Evolutionary conservation across 1,139 yeast species (phyloP).

Genomic region (Yamadazyma buinensis): DNA sequence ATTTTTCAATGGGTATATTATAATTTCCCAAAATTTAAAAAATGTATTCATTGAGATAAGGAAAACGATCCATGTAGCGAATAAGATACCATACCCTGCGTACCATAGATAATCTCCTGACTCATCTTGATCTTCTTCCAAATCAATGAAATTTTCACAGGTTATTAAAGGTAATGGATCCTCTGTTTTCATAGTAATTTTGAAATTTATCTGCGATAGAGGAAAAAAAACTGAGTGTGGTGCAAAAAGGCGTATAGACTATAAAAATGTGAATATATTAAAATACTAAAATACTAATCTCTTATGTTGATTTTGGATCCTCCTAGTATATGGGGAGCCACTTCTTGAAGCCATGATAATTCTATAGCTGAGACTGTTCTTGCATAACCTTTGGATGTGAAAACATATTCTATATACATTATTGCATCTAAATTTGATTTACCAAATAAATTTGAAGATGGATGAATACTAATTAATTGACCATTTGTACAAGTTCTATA

Average conservation of each 20-base stretch:
- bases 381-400: slow-evolving; percentile 90
- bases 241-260: too few species aligned
- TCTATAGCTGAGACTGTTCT: slow-evolving; percentile 83
- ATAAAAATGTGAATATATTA: too few species aligned
- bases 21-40: slow-evolving; percentile 42
- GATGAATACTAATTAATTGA: slow-evolving; percentile 82
- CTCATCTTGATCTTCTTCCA: slow-evolving; percentile 1
- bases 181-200: slow-evolving; percentile 4
- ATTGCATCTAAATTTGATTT: slow-evolving; percentile 73
- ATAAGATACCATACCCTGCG: slow-evolving; percentile 38
- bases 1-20: slow-evolving; percentile 28
- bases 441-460: slow-evolving; percentile 86
- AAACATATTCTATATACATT: slow-evolving; percentile 93
- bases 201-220: too few species aligned
- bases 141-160: slow-evolving; percentile 10
- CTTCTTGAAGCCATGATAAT: slow-evolving; percentile 80
- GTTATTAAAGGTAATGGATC: slow-evolving; percentile 16
- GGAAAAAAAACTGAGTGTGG: too few species aligned
- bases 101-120: slow-evolving; percentile 4
- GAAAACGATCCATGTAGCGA: slow-evolving; percentile 39
- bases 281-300: slow-evolving; percentile 3
- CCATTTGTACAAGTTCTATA: slow-evolving; percentile 82
- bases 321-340: slow-evolving; percentile 68
- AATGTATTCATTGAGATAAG: slow-evolving; percentile 39
- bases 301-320: slow-evolving; percentile 30